Base-by-base conservation (phyloP, 2,329 filamentous ascomycete genomes). In the Clonostachys byssicola region DNA sequence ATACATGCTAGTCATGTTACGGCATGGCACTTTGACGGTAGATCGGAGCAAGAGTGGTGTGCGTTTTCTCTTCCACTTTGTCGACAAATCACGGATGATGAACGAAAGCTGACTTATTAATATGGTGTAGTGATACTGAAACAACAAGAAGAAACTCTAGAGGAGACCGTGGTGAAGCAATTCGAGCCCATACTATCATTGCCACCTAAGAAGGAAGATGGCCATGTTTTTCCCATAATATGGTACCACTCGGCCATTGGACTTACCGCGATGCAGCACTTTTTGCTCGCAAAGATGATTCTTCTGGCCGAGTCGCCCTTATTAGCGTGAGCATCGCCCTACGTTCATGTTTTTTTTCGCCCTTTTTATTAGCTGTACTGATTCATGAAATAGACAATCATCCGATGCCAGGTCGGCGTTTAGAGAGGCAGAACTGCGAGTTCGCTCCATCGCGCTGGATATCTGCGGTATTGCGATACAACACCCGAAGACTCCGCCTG, bases 381-480 rank as follows among this genome's bases (percentile, higher is more conserved):
- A 30, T 30, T 30, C 5, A 30, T 30, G 23, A 10, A 4, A 30
- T 30, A 30, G 23, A 30, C 23, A 30, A 30, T 30, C 23, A 10
- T 30, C 23, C 23, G 23, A 30, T 30, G 23, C 23, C 2, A 30
- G 23, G 23, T 30, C 23, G 23, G 23, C 23, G 23, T 30, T 30
- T 10, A 30, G 23, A 10, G 23, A 30, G 23, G 23, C 23, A 30
- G 67, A 70, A 17, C 67, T 64, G 39, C 62, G 70, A 12, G 67
- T 70, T 2, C 55, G 66, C 4, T 49, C 59, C 12, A 59, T 70
- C 49, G 59, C 68, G 35, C 56, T 70, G 0, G 65, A 70, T 43
- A 56, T 70, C 1, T 69, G 67, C 34, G 67, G 67, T n/a, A 67
- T 70, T 12, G 64, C 66, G 3, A 56, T 70, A 12, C 67, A 66